Evolutionary conservation across 2,329 filamentous ascomycete species (phyloP).

Genomic region (Pseudogymnoascus sp.): DNA sequence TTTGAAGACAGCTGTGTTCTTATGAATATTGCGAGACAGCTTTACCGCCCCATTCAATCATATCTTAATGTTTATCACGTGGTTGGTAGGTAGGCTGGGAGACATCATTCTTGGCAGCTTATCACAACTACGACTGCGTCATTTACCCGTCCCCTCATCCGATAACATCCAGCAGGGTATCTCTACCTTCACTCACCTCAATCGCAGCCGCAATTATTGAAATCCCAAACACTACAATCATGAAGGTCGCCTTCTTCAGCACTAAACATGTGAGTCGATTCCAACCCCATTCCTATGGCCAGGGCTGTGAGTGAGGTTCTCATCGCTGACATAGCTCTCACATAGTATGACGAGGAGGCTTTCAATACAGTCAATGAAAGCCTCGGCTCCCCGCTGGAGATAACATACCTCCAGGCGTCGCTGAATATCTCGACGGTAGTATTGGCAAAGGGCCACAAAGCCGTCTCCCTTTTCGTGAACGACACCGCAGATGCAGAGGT

Average conservation of each 20-base stretch:
- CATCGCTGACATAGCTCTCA: not conserved
- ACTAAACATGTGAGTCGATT: not conserved
- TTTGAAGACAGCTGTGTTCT: not conserved
- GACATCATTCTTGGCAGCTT: not conserved
- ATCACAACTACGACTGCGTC: not conserved
- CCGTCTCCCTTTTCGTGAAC: conserved; percentile 63
- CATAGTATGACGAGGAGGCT: not conserved
- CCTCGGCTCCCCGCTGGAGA: not conserved
- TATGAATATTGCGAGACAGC: not conserved
- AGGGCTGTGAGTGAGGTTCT: not conserved
- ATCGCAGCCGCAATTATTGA: not conserved
- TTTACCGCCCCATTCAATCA: not conserved
- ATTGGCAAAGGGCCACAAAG: conserved; percentile 43
- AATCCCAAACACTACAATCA: not conserved
- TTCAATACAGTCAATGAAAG: not conserved
- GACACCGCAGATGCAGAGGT: conserved; percentile 46
- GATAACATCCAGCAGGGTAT: not conserved
- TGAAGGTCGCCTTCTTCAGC: conserved; percentile 4
- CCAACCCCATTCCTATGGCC: not conserved
- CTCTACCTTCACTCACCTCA: not conserved
- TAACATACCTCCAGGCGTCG: not conserved
- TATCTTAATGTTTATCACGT: not conserved
- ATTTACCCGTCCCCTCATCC: not conserved
- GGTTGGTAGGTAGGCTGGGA: not conserved
- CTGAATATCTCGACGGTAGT: conserved; percentile 36